Percentiles rank a stretch among this genome's conserved stretches.
phyloP scores from a whole-genome alignment of 2,329 filamentous ascomycete genomes.

The Lecanicillium sp. region DNA sequence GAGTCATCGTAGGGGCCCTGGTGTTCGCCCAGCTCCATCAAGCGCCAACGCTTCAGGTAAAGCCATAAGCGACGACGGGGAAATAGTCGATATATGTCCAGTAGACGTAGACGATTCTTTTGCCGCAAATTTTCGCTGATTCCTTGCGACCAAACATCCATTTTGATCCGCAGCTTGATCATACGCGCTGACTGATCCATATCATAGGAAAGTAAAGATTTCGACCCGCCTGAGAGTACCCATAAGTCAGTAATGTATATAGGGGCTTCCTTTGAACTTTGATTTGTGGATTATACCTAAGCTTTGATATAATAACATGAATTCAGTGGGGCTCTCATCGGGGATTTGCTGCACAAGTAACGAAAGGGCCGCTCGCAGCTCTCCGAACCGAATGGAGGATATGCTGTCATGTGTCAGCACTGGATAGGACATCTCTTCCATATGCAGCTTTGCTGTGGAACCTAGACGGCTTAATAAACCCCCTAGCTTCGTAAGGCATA shows the following conservation, averaged over 20 bases:
- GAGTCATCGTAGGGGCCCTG: neutral
- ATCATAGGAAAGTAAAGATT: conserved; percentile 14
- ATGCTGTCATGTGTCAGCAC: neutral
- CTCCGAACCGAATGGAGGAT: neutral
- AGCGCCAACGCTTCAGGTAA: conserved; percentile 7
- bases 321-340: neutral
- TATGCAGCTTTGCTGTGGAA: neutral
- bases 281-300: conserved; percentile 8
- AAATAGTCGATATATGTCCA: conserved; percentile 14
- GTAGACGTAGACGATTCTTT: conserved; percentile 13
- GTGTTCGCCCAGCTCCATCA: neutral
- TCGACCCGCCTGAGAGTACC: conserved; percentile 14
- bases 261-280: neutral
- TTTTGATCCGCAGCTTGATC: conserved; percentile 19
- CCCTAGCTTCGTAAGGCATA: conserved; percentile 9
- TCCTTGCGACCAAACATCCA: conserved; percentile 18
- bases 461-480: conserved; percentile 10
- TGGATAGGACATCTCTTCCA: neutral
- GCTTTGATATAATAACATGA: conserved; percentile 9
- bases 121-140: conserved; percentile 16
- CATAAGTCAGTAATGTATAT: neutral
- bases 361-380: neutral
- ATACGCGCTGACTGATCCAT: conserved; percentile 15
- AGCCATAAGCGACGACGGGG: conserved; percentile 15
- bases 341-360: neutral